Percentiles rank a stretch among this genome's conserved stretches.
Evolutionary conservation across 208 protist species (phyloP).

Genomic region (Wallacemonas rigidus): DNA sequence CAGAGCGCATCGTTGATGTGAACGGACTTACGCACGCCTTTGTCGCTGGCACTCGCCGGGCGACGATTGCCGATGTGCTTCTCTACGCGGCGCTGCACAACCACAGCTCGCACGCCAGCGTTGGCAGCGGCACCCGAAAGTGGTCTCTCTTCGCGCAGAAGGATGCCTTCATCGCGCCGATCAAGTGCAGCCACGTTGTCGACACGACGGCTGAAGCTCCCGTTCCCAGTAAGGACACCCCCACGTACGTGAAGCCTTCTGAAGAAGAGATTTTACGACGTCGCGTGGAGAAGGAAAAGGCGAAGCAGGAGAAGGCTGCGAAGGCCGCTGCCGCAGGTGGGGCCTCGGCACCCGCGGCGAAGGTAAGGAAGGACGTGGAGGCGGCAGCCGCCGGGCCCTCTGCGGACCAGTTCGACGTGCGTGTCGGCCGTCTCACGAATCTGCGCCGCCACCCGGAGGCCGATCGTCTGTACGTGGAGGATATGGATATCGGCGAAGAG

Average conservation of each 20-base stretch:
- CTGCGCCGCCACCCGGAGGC: conserved; percentile 81
- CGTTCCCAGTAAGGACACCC: conserved; percentile 24
- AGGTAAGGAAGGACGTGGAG: conserved; percentile 19
- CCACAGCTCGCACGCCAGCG: conserved; percentile 29
- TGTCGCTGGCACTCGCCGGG: conserved; percentile 45
- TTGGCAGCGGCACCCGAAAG: conserved; percentile 28
- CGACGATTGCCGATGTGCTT: conserved; percentile 75
- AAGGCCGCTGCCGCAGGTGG: conserved; percentile 37
- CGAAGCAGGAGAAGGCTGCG: conserved; percentile 62
- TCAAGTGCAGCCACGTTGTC: conserved; percentile 29
- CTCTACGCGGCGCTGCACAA: conserved; percentile 64
- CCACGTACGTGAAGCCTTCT: conserved; percentile 68
- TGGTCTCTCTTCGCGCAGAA: conserved; percentile 46
- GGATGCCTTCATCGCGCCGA: conserved; percentile 42
- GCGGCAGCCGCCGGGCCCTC: conserved; percentile 11
- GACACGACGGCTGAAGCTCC: background rate
- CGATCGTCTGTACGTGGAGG: conserved; percentile 90
- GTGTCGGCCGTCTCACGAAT: conserved; percentile 85
- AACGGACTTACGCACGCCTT: conserved; percentile 32
- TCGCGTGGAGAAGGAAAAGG: conserved; percentile 76
- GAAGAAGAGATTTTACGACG: conserved; percentile 80
- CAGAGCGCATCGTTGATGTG: conserved; percentile 48
- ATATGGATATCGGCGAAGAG: conserved; percentile 91
- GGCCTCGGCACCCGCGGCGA: background rate
- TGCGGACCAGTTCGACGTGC: conserved; percentile 50